Evolutionary conservation across 805 yeast species (phyloP).

Genomic region (Ogataea pilisensis): DNA sequence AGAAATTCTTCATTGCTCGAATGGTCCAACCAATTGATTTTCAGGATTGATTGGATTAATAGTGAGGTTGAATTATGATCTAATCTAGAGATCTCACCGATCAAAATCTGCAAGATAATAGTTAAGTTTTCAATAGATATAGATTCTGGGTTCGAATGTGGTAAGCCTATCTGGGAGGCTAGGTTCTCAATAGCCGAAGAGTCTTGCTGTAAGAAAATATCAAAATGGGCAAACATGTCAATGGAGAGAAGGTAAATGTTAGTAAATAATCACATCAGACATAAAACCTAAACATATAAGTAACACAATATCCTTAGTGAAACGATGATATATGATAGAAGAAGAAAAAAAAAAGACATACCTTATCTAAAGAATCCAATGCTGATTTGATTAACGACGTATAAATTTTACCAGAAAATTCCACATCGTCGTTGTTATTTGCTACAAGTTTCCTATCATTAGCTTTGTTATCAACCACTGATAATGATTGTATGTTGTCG

Average conservation of each 20-base stretch:
- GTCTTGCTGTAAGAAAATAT: slow-evolving; percentile 36
- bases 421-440: slow-evolving; percentile 3
- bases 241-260: too few species aligned
- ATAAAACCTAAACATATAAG: not conserved
- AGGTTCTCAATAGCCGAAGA: slow-evolving; percentile 52
- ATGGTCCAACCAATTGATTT: slow-evolving; percentile 58
- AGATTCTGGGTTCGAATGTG: slow-evolving; percentile 48
- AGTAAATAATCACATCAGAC: too few species aligned
- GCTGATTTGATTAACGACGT: slow-evolving; percentile 56
- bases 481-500: too few species aligned
- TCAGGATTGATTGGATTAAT: slow-evolving; percentile 59
- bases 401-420: slow-evolving; percentile 25
- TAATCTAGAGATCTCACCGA: slow-evolving; percentile 62
- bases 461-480: not conserved
- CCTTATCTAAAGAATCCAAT: slow-evolving; percentile 61
- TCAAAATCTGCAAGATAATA: slow-evolving; percentile 52
- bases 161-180: slow-evolving; percentile 54
- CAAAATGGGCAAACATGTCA: too few species aligned
- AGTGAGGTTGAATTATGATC: slow-evolving; percentile 51
- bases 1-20: slow-evolving; percentile 36
- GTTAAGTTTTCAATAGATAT: slow-evolving; percentile 49
- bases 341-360: slow-evolving; percentile 27
- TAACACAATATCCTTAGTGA: slow-evolving; percentile 1
- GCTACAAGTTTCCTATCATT: not conserved
- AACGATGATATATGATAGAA: slow-evolving; percentile 5